phyloP scores from a whole-genome alignment of 306 rosid species.

The Dryas drummondii region DNA sequence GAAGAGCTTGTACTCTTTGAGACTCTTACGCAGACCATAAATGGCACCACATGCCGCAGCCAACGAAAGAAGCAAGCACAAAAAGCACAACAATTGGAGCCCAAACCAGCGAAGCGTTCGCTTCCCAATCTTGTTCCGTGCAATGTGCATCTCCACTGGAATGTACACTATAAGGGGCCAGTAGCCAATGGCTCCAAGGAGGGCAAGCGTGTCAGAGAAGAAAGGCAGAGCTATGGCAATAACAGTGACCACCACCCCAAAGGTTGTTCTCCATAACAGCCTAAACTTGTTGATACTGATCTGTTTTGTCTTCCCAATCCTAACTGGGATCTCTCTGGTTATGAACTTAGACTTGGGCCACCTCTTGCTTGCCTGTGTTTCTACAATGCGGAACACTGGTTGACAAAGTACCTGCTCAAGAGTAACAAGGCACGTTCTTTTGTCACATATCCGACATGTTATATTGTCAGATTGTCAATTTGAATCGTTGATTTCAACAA shows the following conservation, averaged over 20 bases:
- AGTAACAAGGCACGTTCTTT: neutral
- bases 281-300: slow-evolving; percentile 45
- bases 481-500: neutral
- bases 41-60: slow-evolving; percentile 47
- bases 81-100: slow-evolving; percentile 38
- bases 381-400: slow-evolving; percentile 44
- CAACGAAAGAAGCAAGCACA: slow-evolving; percentile 44
- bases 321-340: slow-evolving; percentile 27
- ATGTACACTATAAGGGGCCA: slow-evolving; percentile 63
- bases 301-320: slow-evolving; percentile 22
- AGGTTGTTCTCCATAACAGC: slow-evolving; percentile 53
- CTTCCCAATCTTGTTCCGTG: slow-evolving; percentile 35
- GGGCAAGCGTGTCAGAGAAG: slow-evolving; percentile 53
- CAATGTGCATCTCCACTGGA: slow-evolving; percentile 62
- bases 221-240: slow-evolving; percentile 54
- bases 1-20: slow-evolving; percentile 43
- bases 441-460: neutral
- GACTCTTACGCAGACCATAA: slow-evolving; percentile 41
- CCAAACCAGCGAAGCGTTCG: slow-evolving; percentile 40
- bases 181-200: slow-evolving; percentile 59
- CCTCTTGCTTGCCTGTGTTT: slow-evolving; percentile 31
- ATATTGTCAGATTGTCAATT: neutral
- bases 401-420: slow-evolving; percentile 43
- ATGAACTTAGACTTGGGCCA: slow-evolving; percentile 53
- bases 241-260: slow-evolving; percentile 31